phyloP scores from a whole-genome alignment of 2,329 filamentous ascomycete genomes.

The Trichoderma sp. region DNA sequence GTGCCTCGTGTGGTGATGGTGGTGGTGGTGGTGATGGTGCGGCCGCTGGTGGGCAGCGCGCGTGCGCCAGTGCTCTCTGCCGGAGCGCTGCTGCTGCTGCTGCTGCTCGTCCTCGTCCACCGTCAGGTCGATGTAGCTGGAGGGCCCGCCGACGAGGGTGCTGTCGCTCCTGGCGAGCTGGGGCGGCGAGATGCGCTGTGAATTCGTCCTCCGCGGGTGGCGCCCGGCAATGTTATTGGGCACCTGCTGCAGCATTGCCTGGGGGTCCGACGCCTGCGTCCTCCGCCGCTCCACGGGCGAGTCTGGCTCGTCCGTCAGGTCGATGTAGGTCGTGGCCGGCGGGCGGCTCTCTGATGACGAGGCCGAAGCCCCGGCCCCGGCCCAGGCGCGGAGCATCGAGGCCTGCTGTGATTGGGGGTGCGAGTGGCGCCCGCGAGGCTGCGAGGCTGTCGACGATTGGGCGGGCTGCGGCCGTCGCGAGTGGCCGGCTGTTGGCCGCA shows the following conservation, averaged over 20 bases:
- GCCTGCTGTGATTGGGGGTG: not conserved
- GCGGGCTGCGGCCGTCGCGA: constrained; percentile 6
- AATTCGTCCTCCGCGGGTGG: constrained; percentile 48
- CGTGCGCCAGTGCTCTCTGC: constrained; percentile 16
- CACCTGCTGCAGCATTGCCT: constrained; percentile 27
- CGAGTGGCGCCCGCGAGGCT: constrained; percentile 10
- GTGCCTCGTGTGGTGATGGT: constrained; percentile 27
- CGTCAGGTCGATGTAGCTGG: constrained; percentile 56
- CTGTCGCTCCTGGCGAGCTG: constrained; percentile 50
- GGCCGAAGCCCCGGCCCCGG: not conserved
- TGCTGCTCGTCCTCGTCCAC: constrained; percentile 45
- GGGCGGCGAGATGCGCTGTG: constrained; percentile 45
- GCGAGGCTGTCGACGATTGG: not conserved
- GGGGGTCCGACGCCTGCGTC: constrained; percentile 35
- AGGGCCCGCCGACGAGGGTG: constrained; percentile 42
- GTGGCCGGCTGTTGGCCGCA: not conserved
- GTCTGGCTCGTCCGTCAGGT: constrained; percentile 55
- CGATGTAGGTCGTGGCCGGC: constrained; percentile 45
- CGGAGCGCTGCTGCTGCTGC: constrained; percentile 8
- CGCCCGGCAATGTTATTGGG: constrained; percentile 30
- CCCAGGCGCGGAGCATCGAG: not conserved
- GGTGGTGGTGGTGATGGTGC: constrained; percentile 26
- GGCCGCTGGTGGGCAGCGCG: constrained; percentile 29
- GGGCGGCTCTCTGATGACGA: constrained; percentile 12
- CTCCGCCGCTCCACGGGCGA: constrained; percentile 46